Base-by-base conservation (phyloP, 306 rosid genomes). In the Ormosia semicastrata region DNA sequence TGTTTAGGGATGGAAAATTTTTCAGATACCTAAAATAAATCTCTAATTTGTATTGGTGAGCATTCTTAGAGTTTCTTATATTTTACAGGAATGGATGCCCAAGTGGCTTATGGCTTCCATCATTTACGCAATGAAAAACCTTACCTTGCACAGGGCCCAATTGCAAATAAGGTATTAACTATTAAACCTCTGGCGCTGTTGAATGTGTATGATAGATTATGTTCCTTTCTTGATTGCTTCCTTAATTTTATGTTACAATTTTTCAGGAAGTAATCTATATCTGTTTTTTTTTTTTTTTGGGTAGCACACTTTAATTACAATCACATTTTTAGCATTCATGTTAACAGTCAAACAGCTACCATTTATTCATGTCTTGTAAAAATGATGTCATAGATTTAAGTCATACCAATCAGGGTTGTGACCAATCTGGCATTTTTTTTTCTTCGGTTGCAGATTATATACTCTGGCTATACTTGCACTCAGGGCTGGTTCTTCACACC, bases 401-500 rank as follows among this genome's bases (percentile, higher is more conserved):
- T 50, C 34, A 44, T 76, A 52, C 68, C 13, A 52, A 71, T 40
- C 17, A 29, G 9, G 33, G 72, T 66, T 54, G 17, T 39, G 39
- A 77, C 3, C 3, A 69, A 69, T 70, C 8, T 10, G 3, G 4
- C 6, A 46, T 71, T 68, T 43, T 41, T 66, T n/a, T 50, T 29
- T 18, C 32, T 52, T 34, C 3, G 8, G 32, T 80, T 85, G 81
- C 85, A 94, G 98, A 75, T 93, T 78, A 82, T 94, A 77, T 94
- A 94, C 80, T 91, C 97, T 33, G 87, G 97, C 79, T 94, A 93
- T 76, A 81, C 92, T 60, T 96, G 99, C 62, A 85, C 92, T 47
- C 99, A 96, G 65, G 99, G 99, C n/a, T 96, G 99, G 98, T 92
- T 96, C 90, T 84, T 96, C 88, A 93, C 99, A 24, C 94, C 98